phyloP scores from a whole-genome alignment of 371 early-diverging fungal genomes.

The Mortierella sp. region DNA sequence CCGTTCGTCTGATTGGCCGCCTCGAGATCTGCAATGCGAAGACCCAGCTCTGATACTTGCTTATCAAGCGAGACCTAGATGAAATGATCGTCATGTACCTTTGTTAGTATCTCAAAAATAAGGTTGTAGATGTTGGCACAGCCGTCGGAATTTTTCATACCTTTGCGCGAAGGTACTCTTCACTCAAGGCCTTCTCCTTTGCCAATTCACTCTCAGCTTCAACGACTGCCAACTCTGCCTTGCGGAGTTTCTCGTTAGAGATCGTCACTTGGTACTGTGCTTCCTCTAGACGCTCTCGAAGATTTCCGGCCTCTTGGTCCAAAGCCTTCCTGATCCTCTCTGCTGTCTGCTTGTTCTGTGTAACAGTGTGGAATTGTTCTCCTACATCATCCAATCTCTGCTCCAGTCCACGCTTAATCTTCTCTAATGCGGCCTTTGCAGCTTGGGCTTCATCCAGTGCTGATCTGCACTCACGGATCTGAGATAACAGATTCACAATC shows the following conservation, averaged over 20 bases:
- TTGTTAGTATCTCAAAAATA: no score
- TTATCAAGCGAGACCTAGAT: constrained; percentile 75
- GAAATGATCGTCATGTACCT: neutral
- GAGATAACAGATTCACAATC: constrained; percentile 57
- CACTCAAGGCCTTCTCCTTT: constrained; percentile 73
- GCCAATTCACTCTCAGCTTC: constrained; percentile 72
- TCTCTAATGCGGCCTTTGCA: constrained; percentile 68
- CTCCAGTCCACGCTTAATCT: constrained; percentile 78
- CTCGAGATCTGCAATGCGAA: constrained; percentile 82
- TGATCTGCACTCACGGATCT: constrained; percentile 66
- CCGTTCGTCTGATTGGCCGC: constrained; percentile 63
- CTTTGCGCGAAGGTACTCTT: constrained; percentile 74
- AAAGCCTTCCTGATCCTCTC: constrained; percentile 66
- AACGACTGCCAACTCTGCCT: constrained; percentile 68
- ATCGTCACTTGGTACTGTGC: constrained; percentile 65
- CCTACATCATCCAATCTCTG: constrained; percentile 79
- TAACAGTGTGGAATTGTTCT: constrained; percentile 73
- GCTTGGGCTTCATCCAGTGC: constrained; percentile 76
- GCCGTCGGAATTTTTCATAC: constrained; percentile 24
- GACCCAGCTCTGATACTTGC: constrained; percentile 79
- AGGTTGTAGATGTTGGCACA: no score
- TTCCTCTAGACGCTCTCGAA: constrained; percentile 80
- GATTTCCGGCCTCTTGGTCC: constrained; percentile 68
- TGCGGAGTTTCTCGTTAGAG: constrained; percentile 70
- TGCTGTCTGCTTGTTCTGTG: constrained; percentile 70